A percentile compares a stretch with the other conserved stretches of the same genome.
Evolutionary conservation across 805 yeast species (phyloP).

Genomic region (Tanozyma kutaoensis): DNA sequence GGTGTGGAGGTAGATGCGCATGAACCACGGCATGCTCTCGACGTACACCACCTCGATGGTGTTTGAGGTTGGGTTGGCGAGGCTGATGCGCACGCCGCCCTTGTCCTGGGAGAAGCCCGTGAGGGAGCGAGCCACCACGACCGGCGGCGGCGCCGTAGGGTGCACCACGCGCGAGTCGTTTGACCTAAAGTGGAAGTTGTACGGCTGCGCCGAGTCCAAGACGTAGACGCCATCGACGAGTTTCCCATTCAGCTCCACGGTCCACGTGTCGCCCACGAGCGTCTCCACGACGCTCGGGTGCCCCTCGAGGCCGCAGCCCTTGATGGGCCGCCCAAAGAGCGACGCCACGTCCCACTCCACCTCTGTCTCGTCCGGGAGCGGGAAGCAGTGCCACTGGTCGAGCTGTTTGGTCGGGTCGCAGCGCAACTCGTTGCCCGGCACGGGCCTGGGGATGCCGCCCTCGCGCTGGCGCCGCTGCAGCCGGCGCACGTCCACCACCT

Average conservation of each 20-base stretch:
- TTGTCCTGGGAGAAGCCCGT: slow-evolving; percentile 87
- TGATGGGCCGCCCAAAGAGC: slow-evolving; percentile 56
- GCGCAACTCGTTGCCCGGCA: slow-evolving; percentile 50
- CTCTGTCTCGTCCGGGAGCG: slow-evolving; percentile 39
- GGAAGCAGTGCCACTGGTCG: slow-evolving; percentile 67
- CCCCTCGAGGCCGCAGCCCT: slow-evolving; percentile 53
- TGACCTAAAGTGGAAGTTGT: slow-evolving; percentile 29
- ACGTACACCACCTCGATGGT: slow-evolving; percentile 45
- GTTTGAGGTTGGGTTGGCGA: slow-evolving; percentile 48
- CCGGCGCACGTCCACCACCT: slow-evolving; percentile 60
- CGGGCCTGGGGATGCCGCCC: slow-evolving; percentile 73
- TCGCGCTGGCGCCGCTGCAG: slow-evolving; percentile 43
- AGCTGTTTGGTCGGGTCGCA: slow-evolving; percentile 56
- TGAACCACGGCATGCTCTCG: slow-evolving; percentile 89
- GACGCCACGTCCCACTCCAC: slow-evolving; percentile 42
- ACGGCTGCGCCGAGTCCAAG: slow-evolving; percentile 8
- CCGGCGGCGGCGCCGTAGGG: slow-evolving; percentile 38
- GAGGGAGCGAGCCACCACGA: slow-evolving; percentile 68
- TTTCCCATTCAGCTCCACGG: slow-evolving; percentile 1
- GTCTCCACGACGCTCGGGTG: slow-evolving; percentile 15
- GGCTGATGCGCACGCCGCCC: slow-evolving; percentile 76
- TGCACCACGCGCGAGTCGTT: slow-evolving; percentile 28
- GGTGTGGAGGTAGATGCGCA: slow-evolving; percentile 71
- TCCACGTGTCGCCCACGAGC: slow-evolving; percentile 2
- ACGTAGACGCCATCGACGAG: slow-evolving; percentile 3